Percentiles rank a stretch among this genome's conserved stretches.
These are phyloP conservation scores for Trichoderma atroviride DNA, from an alignment of 2,329 filamentous ascomycete genomes.

Conservation along the genomic window DNA sequence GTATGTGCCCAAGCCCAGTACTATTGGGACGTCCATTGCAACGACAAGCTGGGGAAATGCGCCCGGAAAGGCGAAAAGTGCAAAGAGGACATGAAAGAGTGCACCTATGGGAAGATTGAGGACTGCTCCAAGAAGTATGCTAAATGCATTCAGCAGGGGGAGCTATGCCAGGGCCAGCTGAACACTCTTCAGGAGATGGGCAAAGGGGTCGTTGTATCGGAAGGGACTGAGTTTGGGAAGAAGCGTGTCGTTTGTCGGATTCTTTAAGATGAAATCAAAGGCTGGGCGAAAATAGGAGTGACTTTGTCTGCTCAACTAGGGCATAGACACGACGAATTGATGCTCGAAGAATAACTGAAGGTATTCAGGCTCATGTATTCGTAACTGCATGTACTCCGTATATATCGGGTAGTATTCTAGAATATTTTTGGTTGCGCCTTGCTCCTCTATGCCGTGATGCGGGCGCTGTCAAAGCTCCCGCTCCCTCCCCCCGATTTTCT, in stretches of 20 bases:
- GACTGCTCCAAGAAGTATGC: not conserved
- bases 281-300: not conserved
- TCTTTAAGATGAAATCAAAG: not conserved
- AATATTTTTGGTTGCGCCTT: conserved; percentile 15
- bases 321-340: not conserved
- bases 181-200: not conserved
- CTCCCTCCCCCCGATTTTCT: not conserved
- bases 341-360: not conserved
- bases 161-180: not conserved
- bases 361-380: conserved; percentile 13
- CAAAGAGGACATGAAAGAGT: not conserved
- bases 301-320: not conserved
- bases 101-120: not conserved
- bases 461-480: not conserved
- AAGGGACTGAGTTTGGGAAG: not conserved
- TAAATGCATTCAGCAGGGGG: not conserved
- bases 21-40: not conserved
- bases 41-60: not conserved
- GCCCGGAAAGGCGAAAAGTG: not conserved
- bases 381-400: conserved; percentile 15
- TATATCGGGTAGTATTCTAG: conserved; percentile 24
- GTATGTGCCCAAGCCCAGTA: not conserved
- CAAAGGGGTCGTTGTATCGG: not conserved
- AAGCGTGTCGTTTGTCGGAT: not conserved
- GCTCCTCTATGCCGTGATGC: conserved; percentile 7